phyloP scores from a whole-genome alignment of 148 eudicot genomes.

The Persicaria maculosa region DNA sequence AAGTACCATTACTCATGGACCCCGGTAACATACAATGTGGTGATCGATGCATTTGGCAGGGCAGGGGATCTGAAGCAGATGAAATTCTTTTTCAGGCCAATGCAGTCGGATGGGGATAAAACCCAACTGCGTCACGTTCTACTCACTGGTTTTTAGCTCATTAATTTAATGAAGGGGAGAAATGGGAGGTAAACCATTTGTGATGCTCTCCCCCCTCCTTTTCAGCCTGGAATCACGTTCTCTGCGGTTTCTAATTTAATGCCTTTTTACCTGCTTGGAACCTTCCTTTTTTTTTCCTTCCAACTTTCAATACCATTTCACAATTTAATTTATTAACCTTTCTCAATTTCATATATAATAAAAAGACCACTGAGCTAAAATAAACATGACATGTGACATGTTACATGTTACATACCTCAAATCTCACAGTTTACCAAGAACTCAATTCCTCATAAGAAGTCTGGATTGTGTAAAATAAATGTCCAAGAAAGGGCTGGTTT shows the following conservation, averaged over 20 bases:
- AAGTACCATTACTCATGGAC: too few relatives aligned
- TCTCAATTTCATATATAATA: background rate
- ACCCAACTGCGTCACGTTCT: too few relatives aligned
- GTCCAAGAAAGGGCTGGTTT: background rate
- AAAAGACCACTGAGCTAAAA: background rate
- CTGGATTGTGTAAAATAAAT: slow-evolving; percentile 1
- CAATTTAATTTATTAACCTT: background rate
- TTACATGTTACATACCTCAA: background rate
- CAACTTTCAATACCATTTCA: background rate
- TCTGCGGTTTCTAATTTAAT: background rate
- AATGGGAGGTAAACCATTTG: background rate
- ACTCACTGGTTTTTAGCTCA: too few relatives aligned
- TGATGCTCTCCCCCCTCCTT: slow-evolving; percentile 4
- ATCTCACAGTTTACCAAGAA: background rate
- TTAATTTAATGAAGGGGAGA: too few relatives aligned
- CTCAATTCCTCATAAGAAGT: background rate
- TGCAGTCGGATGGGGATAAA: too few relatives aligned
- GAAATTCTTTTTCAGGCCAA: too few relatives aligned
- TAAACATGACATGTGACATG: background rate
- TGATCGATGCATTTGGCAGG: too few relatives aligned
- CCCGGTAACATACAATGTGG: too few relatives aligned
- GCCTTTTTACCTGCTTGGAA: background rate
- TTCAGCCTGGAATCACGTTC: slow-evolving; percentile 15
- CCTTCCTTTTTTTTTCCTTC: background rate
- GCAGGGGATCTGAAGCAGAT: too few relatives aligned